Evolutionary conservation across 345 rosid genomes (phyloP).

Genomic region (Odontarrhena argentea): DNA sequence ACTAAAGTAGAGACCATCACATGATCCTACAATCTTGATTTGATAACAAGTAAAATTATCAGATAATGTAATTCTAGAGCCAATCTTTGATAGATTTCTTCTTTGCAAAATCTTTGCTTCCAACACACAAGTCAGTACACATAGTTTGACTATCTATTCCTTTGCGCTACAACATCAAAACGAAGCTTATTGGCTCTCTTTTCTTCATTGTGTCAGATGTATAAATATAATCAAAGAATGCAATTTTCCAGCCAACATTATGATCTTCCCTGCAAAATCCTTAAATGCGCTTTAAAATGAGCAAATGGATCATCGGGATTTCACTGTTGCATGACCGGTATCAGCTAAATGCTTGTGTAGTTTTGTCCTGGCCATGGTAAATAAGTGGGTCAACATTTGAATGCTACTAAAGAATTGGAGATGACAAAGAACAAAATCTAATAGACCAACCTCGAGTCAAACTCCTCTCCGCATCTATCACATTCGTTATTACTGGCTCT

Average conservation of each 20-base stretch:
- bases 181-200: conserved; percentile 18
- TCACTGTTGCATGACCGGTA: conserved; percentile 68
- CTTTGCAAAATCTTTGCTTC: conserved; percentile 26
- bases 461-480: conserved; percentile 81
- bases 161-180: conserved; percentile 20
- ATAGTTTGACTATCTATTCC: conserved; percentile 3
- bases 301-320: conserved; percentile 47
- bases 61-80: background rate
- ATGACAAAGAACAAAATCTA: conserved; percentile 24
- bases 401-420: background rate
- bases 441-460: conserved; percentile 68
- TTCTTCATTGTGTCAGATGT: conserved; percentile 17
- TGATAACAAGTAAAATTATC: no score
- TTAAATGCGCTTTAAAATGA: conserved; percentile 17
- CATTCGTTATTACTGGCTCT: conserved; percentile 55
- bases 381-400: conserved; percentile 18
- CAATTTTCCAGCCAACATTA: conserved; percentile 26
- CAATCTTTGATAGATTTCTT: background rate
- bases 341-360: conserved; percentile 80
- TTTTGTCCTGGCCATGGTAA: conserved; percentile 56
- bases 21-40: no score
- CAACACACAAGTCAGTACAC: conserved; percentile 8
- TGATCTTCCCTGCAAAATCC: conserved; percentile 28
- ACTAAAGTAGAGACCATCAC: no score
- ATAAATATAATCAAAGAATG: conserved; percentile 38